Base-by-base conservation (phyloP, 768 basidiomycete genomes). In the Suillus weaverae region DNA sequence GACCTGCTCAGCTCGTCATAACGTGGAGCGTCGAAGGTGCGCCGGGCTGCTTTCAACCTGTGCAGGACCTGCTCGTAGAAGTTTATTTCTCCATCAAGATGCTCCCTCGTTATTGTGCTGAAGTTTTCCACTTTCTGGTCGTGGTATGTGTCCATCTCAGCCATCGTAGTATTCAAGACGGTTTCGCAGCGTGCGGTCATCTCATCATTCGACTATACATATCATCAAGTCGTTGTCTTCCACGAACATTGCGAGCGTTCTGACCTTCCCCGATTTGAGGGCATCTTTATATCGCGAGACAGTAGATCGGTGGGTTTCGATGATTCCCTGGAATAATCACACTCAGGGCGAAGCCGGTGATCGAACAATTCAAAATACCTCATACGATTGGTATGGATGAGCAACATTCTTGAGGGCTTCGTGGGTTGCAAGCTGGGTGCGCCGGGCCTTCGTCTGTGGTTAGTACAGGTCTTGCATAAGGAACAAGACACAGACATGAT, bases 131-230 rank as follows among this genome's bases (percentile, higher is more conserved):
- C 72, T 73, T 92, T 91, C 74, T 92, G 90, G 0, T 79, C 76
- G 71, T 93, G 91, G 69, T 93, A 91, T 1, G 84, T 86, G 59
- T 92, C 90, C 81, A 95, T 87, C 79, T 95, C 93, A 1, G 94
- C 91, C 87, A 94, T 89, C 2, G 93, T 94, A 10, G 87, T 88
- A 73, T 95, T 95, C 33, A 96, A 78, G 8, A 94, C 91, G 0
- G 94, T 95, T 76, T 96, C 94, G 73, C 91, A 94, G 22, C 94
- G 85, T 4, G 86, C 82, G 2, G 87, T 86, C 67, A 89, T 77
- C 20, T 90, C 88, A 56, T 89, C 87, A 68, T 89, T 81, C 16
- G 82, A 74, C 88, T 90, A 71, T 16, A 35, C 11, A n/a, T 22
- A 50, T 36, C 64, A 67, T 64, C 14, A 56, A 35, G 32, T 33